These are phyloP conservation scores for Pythium dissimile DNA, from an alignment of 352 stramenopile genomes.

Conservation along the genomic window DNA sequence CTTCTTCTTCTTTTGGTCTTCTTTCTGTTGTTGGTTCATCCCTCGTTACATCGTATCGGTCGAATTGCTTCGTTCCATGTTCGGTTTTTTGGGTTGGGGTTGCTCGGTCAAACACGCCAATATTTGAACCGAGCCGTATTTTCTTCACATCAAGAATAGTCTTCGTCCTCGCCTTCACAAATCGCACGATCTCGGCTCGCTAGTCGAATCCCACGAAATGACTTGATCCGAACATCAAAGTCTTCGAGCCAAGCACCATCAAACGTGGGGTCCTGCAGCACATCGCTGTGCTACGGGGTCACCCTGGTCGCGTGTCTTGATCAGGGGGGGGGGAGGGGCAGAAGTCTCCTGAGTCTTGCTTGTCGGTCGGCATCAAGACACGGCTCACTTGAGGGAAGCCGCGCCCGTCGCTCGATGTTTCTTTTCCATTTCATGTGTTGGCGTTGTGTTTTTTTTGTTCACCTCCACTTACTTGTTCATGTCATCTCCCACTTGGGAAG, in stretches of 20 bases:
- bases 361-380: neutral
- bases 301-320: too few species aligned
- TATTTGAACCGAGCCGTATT: slow-evolving; percentile 8
- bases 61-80: neutral
- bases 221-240: too few species aligned
- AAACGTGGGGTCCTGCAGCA: too few species aligned
- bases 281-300: too few species aligned
- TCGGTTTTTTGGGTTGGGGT: neutral
- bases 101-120: slow-evolving; percentile 14
- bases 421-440: slow-evolving; percentile 6
- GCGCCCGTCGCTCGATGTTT: too few species aligned
- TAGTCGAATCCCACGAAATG: too few species aligned
- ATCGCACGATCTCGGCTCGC: too few species aligned
- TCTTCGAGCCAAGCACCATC: too few species aligned
- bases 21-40: neutral
- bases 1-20: neutral
- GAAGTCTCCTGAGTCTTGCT: slow-evolving; percentile 5
- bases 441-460: slow-evolving; percentile 2
- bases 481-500: neutral
- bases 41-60: neutral
- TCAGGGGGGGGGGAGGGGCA: too few species aligned
- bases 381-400: neutral
- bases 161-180: neutral
- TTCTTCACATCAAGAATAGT: slow-evolving; percentile 7
- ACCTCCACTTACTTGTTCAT: slow-evolving; percentile 6